Evolutionary conservation across 345 rosid species (phyloP).

Genomic region (Populus euphratica): DNA sequence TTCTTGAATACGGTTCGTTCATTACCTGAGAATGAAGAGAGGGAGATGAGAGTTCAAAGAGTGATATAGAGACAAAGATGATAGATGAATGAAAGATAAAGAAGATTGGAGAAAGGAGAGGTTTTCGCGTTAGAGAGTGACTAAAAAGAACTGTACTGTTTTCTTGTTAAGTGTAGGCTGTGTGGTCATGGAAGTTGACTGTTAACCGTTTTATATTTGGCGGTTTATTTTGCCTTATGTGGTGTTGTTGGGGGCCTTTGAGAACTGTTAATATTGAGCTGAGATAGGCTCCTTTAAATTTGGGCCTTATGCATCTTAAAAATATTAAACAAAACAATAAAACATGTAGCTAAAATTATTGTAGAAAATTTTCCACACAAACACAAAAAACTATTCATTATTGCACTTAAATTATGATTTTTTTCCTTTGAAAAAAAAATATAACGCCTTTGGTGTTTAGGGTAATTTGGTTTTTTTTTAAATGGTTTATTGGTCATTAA

Average conservation of each 20-base stretch:
- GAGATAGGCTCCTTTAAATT: neutral
- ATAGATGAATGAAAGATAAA: slow-evolving; percentile 26
- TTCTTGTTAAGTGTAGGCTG: slow-evolving; percentile 5
- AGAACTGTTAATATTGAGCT: neutral
- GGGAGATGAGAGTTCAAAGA: neutral
- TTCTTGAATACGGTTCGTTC: neutral
- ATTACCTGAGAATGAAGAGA: neutral
- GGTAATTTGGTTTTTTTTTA: too few species aligned
- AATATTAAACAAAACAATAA: too few species aligned
- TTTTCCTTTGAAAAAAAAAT: too few species aligned
- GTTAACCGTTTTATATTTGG: neutral
- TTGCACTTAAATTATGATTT: too few species aligned
- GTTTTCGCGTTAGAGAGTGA: slow-evolving; percentile 1
- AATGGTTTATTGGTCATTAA: too few species aligned
- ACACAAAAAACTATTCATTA: too few species aligned
- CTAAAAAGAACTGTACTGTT: slow-evolving; percentile 33
- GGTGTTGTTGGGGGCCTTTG: neutral
- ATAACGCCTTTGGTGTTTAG: too few species aligned
- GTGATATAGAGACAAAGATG: slow-evolving; percentile 14
- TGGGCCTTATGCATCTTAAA: neutral
- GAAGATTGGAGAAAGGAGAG: neutral
- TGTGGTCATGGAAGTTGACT: neutral
- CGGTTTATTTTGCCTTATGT: neutral
- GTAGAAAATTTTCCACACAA: too few species aligned
- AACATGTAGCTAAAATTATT: too few species aligned